Conservation (phyloP, 2,329 filamentous ascomycete species). For the Uncinocarpus reesii region DNA sequence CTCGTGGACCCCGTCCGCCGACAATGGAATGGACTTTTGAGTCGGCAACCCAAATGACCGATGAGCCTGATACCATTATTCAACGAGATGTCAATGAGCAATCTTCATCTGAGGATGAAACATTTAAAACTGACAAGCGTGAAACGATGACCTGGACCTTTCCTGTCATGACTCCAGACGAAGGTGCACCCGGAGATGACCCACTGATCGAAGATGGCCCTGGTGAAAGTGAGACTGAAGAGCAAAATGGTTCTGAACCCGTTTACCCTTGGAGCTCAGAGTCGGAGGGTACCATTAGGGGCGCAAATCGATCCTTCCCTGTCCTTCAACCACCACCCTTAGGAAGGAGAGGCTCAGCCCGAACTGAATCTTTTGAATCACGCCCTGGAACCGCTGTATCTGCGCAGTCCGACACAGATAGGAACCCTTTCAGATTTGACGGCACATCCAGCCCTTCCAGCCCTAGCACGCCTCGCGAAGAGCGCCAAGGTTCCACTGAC, state of each 20-base stretch:
- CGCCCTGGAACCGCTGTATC: conserved; percentile 34
- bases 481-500: conserved; percentile 25
- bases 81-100: conserved; percentile 1
- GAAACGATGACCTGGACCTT: conserved; percentile 48
- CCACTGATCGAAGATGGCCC: conserved; percentile 16
- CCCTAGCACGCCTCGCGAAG: conserved; percentile 3
- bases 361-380: conserved; percentile 21
- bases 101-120: conserved; percentile 11
- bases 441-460: conserved; percentile 24
- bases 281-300: conserved; percentile 6
- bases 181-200: conserved; percentile 13
- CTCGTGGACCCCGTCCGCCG: conserved; percentile 33
- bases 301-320: conserved; percentile 7
- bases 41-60: conserved; percentile 12
- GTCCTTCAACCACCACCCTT: conserved; percentile 9
- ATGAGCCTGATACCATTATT: conserved; percentile 6
- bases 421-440: conserved; percentile 37
- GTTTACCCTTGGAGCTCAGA: conserved; percentile 5
- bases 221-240: conserved; percentile 7
- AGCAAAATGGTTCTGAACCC: conserved; percentile 1
- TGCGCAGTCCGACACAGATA: conserved; percentile 31
- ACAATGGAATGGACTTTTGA: conserved; percentile 42
- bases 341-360: background rate
- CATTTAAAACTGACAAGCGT: conserved; percentile 23
- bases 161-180: conserved; percentile 32